These are phyloP conservation scores for Bipolaris zeicola DNA, from an alignment of 2,329 filamentous ascomycete genomes.

Conservation along the genomic window DNA sequence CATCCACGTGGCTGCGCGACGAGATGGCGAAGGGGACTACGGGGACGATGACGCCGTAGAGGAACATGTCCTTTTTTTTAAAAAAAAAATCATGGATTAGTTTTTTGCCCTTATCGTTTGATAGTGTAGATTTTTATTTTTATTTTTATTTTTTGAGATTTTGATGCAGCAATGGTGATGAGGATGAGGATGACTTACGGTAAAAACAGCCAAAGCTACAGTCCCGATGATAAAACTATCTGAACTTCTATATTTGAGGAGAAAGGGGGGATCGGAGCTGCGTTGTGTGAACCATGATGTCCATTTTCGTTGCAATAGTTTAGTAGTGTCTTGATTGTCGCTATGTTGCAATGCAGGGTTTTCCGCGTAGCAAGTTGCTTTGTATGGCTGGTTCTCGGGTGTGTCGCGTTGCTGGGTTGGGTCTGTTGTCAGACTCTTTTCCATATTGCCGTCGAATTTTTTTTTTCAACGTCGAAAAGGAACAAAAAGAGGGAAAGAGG, in stretches of 20 bases:
- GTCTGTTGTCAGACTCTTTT: no score
- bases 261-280: constrained; percentile 35
- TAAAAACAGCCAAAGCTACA: constrained; percentile 46
- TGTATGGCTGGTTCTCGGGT: background rate
- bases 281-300: constrained; percentile 38
- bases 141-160: no score
- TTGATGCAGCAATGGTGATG: no score
- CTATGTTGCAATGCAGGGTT: background rate
- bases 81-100: constrained; percentile 1
- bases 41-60: constrained; percentile 70
- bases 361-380: background rate
- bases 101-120: background rate
- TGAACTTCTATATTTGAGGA: constrained; percentile 42
- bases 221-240: constrained; percentile 44
- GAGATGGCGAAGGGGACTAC: constrained; percentile 72
- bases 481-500: no score
- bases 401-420: no score
- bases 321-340: background rate
- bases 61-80: constrained; percentile 61
- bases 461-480: no score
- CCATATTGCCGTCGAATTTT: no score
- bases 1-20: constrained; percentile 58
- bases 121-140: no score
- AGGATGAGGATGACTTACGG: constrained; percentile 26
- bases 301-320: constrained; percentile 33